Evolutionary conservation across 495 filamentous ascomycete genomes (phyloP), one percentile per base, ranked within the genome.

Genomic region (Podospora australis): DNA sequence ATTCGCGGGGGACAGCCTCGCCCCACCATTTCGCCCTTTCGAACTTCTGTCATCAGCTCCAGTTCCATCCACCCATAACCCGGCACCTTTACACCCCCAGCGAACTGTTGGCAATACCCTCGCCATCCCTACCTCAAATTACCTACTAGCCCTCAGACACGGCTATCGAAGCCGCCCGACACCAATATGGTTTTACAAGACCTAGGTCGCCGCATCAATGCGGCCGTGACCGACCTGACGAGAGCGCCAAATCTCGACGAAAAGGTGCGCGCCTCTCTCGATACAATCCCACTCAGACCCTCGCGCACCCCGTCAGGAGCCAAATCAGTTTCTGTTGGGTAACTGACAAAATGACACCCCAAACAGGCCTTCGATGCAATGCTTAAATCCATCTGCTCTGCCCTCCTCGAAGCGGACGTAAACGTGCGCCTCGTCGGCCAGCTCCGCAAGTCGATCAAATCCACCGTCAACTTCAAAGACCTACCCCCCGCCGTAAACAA

Each of bases 111-210:
- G n/a, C n/a, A n/a, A n/a, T n/a, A n/a, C n/a, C n/a, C n/a, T n/a
- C n/a, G n/a, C n/a, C n/a, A n/a, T n/a, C n/a, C n/a, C n/a, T n/a
- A n/a, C n/a, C n/a, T n/a, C n/a, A n/a, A n/a, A n/a, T n/a, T n/a
- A n/a, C n/a, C n/a, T n/a, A n/a, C n/a, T n/a, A n/a, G n/a, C n/a
- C n/a, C n/a, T n/a, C n/a, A n/a, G n/a, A n/a, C n/a, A n/a, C n/a
- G n/a, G n/a, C n/a, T n/a, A n/a, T n/a, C n/a, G n/a, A n/a, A n/a
- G n/a, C n/a, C n/a, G n/a, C n/a, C n/a, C n/a, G n/a, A n/a, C n/a
- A n/a, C n/a, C n/a, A n/a, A n/a, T n/a, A 98, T 99, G 92, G 92
- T 99, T 76, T 82, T 99, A 54, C 90, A 95, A 82, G 92, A 97
- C 79, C 77, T 99, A 20, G 92, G 92, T 54, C 88, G 91, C 78